A percentile compares a stretch with the other conserved stretches of the same genome.
phyloP scores from a whole-genome alignment of 2,329 filamentous ascomycete genomes.

The Arachnopeziza araneosa region DNA sequence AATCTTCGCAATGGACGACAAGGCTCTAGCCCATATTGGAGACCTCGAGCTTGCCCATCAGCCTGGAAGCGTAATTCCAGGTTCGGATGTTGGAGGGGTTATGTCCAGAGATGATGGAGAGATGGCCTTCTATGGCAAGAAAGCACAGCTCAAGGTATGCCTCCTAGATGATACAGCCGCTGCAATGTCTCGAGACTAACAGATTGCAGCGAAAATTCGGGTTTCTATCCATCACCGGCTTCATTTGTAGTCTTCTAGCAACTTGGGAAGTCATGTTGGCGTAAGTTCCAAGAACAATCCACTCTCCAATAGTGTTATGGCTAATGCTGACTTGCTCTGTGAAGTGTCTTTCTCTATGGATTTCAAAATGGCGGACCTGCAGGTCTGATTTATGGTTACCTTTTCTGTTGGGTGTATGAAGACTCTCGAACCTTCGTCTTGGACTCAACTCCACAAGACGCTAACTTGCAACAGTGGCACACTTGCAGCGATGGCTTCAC shows the following conservation, averaged over 20 bases:
- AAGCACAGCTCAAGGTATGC: conserved; percentile 20
- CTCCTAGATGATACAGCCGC: neutral
- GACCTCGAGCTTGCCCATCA: neutral
- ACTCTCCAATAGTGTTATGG: neutral
- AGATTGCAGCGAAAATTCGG: conserved; percentile 15
- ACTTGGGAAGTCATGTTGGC: conserved; percentile 19
- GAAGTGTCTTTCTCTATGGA: conserved; percentile 14
- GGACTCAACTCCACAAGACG: neutral
- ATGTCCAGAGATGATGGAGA: conserved; percentile 19
- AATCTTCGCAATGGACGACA: neutral
- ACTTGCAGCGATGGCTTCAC: conserved; percentile 10
- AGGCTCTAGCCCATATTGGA: neutral
- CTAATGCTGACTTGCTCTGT: neutral
- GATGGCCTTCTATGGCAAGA: conserved; percentile 25
- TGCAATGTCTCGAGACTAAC: neutral
- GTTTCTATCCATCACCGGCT: conserved; percentile 16
- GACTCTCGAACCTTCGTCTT: neutral
- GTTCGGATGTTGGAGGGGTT: neutral
- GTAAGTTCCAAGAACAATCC: neutral
- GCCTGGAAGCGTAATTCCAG: neutral
- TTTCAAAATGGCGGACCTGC: conserved; percentile 21
- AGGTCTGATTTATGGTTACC: conserved; percentile 17
- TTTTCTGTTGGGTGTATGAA: conserved; percentile 10
- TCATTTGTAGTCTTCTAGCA: conserved; percentile 15
- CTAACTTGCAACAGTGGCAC: conserved; percentile 3